Evolutionary conservation across 208 protist species (phyloP).

Genomic region (Crithidia fasciculata): DNA sequence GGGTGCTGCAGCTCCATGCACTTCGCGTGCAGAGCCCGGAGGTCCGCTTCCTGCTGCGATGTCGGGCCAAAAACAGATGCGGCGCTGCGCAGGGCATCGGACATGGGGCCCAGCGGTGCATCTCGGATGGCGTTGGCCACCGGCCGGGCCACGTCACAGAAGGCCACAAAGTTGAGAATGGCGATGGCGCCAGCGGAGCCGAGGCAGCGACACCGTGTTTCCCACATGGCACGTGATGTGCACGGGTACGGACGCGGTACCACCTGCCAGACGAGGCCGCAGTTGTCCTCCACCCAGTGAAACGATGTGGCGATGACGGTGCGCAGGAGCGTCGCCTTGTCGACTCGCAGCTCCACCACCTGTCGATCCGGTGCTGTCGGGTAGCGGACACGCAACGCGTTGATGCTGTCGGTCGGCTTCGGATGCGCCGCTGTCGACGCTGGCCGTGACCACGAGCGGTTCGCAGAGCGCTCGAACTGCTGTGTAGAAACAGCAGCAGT

Average conservation of each 20-base stretch:
- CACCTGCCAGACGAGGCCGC: not conserved
- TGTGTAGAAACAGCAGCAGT: no score
- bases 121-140: constrained; percentile 9
- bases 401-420: no score
- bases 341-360: no score
- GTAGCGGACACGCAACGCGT: no score
- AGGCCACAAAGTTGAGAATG: not conserved
- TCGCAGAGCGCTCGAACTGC: no score
- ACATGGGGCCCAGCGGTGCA: constrained; percentile 6
- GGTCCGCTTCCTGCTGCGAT: not conserved
- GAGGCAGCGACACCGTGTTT: not conserved
- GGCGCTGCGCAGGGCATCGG: constrained; percentile 2
- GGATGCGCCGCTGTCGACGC: no score
- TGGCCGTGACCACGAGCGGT: no score
- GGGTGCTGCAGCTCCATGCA: constrained; percentile 19
- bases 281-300: constrained; percentile 2
- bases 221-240: not conserved
- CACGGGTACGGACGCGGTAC: not conserved
- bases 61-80: not conserved
- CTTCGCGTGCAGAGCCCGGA: constrained; percentile 1
- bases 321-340: no score
- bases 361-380: no score
- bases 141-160: not conserved
- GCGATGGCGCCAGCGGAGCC: not conserved
- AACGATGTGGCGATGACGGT: not conserved